Base-by-base conservation (phyloP, 2,329 filamentous ascomycete genomes). In the Neurospora sp. region DNA sequence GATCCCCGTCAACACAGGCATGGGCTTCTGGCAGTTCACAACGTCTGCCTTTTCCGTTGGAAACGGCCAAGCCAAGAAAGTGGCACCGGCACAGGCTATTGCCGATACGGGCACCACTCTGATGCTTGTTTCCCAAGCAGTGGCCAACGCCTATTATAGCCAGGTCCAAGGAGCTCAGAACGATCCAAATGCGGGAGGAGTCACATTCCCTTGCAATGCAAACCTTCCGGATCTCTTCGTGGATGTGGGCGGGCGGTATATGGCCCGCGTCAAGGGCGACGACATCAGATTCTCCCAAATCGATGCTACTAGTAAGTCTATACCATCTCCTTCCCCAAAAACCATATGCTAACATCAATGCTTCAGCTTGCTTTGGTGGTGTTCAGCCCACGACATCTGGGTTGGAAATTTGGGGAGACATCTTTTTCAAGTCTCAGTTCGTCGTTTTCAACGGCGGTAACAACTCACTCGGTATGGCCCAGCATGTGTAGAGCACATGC, bases 21-120 rank as follows among this genome's bases (percentile, higher is more conserved):
- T 82, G 39, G 91, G 91, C 8, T 92, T 89, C 82, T 93, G 91
- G 91, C 83, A 90, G 76, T 87, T 92, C 76, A 76, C 82, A 15
- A 87, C 86, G 6, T 82, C 82, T 33, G 81, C 81, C 66, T 91
- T 89, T 76, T 80, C 81, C 19, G 82, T 92, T 69, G 85, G 83
- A 15, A 78, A 77, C 46, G 81, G 79, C 10, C 41, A 70, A 23
- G 80, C 84, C 75, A 74, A 75, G 33, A 75, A 75, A 2, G 77
- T 78, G 8, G 67, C 77, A 0, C 77, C 79, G 36, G 82, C 82
- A 71, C 81, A 86, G 78, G 81, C 83, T 43, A 84, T 87, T 69
- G 81, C 83, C 39, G 87, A 88, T 79, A 86, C 85, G 10, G 89
- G 89, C 71, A 91, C 89, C 37, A 89, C 88, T 0, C 83, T 91